Evolutionary conservation across 139 green algal species (phyloP).

Genomic region (Yamagishiella unicocca): DNA sequence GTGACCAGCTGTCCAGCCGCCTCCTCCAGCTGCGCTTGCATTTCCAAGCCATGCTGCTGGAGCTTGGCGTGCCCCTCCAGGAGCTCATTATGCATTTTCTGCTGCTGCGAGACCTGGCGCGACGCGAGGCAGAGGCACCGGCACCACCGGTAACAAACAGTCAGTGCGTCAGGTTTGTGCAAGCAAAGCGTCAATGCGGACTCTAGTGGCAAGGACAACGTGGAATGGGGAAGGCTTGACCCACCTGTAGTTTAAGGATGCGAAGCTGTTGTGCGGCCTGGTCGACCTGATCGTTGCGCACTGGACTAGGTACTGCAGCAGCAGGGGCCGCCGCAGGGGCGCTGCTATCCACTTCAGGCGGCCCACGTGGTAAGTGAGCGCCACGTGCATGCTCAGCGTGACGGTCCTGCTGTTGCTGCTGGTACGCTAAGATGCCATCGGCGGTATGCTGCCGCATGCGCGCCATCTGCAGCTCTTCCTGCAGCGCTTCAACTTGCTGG

Average conservation of each 20-base stretch:
- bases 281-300: background rate
- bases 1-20: constrained; percentile 16
- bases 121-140: background rate
- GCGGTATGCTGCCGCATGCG: background rate
- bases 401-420: background rate
- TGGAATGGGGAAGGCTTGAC: background rate
- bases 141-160: background rate
- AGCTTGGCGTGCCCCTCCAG: constrained; percentile 46
- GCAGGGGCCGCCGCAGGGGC: background rate
- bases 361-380: too few species aligned
- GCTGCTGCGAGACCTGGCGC: constrained; percentile 24
- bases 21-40: constrained; percentile 41
- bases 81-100: constrained; percentile 37
- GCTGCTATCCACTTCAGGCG: background rate
- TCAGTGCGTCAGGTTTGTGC: background rate
- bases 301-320: background rate
- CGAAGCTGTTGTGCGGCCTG: background rate
- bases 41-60: background rate
- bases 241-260: constrained; percentile 43
- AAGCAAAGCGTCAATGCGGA: too few species aligned
- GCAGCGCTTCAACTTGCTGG: constrained; percentile 42
- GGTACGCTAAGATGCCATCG: background rate
- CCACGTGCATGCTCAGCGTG: background rate
- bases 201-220: too few species aligned
- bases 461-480: constrained; percentile 20